Base-by-base conservation (phyloP, 495 filamentous ascomycete species). In the Aspergillus cavernicola region DNA sequence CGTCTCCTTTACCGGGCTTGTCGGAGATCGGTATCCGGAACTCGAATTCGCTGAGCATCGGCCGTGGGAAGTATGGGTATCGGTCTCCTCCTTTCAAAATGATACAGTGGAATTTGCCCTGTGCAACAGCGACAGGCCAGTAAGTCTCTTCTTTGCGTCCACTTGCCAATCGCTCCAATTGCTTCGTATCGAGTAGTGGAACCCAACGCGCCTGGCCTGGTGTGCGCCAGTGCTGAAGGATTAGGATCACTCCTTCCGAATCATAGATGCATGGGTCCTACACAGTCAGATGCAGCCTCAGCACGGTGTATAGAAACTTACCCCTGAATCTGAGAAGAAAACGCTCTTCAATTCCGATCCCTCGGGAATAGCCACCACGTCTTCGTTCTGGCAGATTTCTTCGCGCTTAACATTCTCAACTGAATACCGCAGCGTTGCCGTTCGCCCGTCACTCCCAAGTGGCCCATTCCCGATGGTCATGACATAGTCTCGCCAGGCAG, bases 221-320 rank as follows among this genome's bases (percentile, higher is more conserved):
- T 13, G 74, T 82, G 6, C 93, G 85, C 93, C 93, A 98, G 69
- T 97, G 92, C 35, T 93, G 78, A 2, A 97, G 80, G 13, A 90
- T 85, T 0, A 97, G 76, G 4, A 98, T 72, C 4, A 92, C 87
- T 37, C 93, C 93, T 12, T 88, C 88, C 2, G 86, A 85, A 60
- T 97, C 95, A 62, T 97, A 97, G 32, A 98, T 87, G 64, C 87
- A 95, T 9, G 93, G 93, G 62, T 97, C 93, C 84, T 86, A 43
- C 11, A 11, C n/a, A 29, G 41, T 43, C 29, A 43, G 41, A 15
- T 8, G n/a, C n/a, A n/a, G n/a, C n/a, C n/a, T n/a, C n/a, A n/a
- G n/a, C n/a, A n/a, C n/a, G n/a, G n/a, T n/a, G n/a, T n/a, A n/a
- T n/a, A n/a, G n/a, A n/a, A n/a, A 51, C 84, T 68, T 73, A 89